Base-by-base conservation (phyloP, 371 early-diverging fungal species). In the Rhizopus arrhizus region DNA sequence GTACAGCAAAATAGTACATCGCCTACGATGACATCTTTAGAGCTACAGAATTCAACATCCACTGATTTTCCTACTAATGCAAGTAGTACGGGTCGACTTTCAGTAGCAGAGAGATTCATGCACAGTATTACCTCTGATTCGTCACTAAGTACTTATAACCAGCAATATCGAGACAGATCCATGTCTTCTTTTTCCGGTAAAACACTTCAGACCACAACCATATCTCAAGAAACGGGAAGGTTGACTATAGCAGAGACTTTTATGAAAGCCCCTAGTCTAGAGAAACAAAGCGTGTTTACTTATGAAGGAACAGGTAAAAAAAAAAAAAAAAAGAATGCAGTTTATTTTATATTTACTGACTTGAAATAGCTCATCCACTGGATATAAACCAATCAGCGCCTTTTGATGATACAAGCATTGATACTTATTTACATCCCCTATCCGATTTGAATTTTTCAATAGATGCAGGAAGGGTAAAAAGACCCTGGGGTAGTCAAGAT, bases 401-500 rank as follows among this genome's bases (percentile, higher is more conserved):
- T 6, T 42, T 61, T 29, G 42, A 53, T 46, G 61, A 61, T 16
- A 34, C 54, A 12, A 64, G 59, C 36, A 38, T 64, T 3, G 69
- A 68, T 48, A 28, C 64, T 7, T 48, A 29, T 15, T 29, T 48
- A 7, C 8, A 28, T 16, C 31, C 48, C 22, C 5, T 29, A 10
- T 29, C 15, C 10, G 48, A 29, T 12, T 7, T 48, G 28, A 10
- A 29, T 12, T 48, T 38, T 13, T 2, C 40, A 38, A 8, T 38
- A 8, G 40, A 38, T 32, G 60, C 61, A 1, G 53, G 58, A 15
- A 61, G 53, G 8, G 33, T 31, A 10, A 57, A 47, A 40, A 57
- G 71, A 29, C 78, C 78, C 5, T 78, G 70, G 64, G 78, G 73
- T 5, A 78, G 78, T n/a, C 78, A 78, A 48, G 78, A 78, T 35